phyloP scores from a whole-genome alignment of 306 rosid species.

The Styphnolobium japonicum region DNA sequence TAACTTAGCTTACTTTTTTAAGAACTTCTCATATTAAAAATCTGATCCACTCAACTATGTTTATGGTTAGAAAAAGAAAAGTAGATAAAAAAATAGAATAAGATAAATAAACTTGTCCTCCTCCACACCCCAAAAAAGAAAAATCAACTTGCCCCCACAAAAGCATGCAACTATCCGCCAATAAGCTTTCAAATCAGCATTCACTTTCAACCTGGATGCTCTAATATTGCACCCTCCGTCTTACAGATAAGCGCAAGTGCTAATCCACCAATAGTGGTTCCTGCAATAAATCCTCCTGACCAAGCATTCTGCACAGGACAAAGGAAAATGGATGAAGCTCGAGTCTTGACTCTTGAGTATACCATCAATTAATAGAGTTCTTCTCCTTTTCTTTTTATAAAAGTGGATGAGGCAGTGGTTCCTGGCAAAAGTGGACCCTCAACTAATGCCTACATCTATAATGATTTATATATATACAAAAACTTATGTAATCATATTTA shows the following conservation, averaged over 20 bases:
- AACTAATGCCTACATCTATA: slow-evolving; percentile 17
- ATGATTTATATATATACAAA: not conserved
- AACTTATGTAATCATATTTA: not conserved
- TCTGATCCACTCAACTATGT: not conserved
- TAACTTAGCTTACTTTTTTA: not conserved
- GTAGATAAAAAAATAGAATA: not conserved
- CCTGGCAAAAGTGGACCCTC: slow-evolving; percentile 12
- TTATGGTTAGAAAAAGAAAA: not conserved
- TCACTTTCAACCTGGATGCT: not conserved
- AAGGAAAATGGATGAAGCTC: slow-evolving; percentile 19
- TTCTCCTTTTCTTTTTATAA: not conserved
- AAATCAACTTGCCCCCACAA: not conserved
- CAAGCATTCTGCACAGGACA: slow-evolving; percentile 71
- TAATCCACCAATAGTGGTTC: slow-evolving; percentile 67
- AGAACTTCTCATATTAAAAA: not conserved
- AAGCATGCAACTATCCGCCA: slow-evolving; percentile 15
- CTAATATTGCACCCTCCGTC: too few species aligned
- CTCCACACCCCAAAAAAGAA: not conserved
- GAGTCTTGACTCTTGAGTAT: not conserved
- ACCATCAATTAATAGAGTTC: slow-evolving; percentile 3
- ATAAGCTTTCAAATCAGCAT: not conserved
- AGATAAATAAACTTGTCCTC: slow-evolving; percentile 5
- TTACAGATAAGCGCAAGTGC: too few species aligned
- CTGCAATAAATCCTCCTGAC: slow-evolving; percentile 87
- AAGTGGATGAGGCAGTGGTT: not conserved